Conservation (phyloP, 2,329 filamentous ascomycete species). For the Stachybotrys elegans region DNA sequence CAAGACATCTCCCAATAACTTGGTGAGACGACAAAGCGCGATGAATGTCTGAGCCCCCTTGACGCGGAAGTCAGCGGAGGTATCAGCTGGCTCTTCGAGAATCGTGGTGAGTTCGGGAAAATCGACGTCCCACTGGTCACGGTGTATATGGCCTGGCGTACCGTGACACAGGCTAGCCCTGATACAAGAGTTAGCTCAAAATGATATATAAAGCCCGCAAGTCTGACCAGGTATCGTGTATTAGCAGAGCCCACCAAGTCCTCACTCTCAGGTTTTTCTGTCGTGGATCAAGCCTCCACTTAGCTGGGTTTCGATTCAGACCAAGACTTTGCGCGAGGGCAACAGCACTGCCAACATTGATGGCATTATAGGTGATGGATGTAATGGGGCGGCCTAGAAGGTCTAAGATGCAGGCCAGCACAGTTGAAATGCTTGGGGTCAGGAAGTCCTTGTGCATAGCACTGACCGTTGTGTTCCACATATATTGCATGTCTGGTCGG, state of each 20-base stretch:
- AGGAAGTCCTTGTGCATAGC: conserved; percentile 5
- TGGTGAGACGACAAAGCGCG: conserved; percentile 2
- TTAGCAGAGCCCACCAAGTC: conserved; percentile 6
- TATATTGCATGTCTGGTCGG: conserved; percentile 4
- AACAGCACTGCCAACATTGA: conserved; percentile 5
- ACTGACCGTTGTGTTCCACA: conserved; percentile 6
- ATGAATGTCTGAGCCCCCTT: conserved; percentile 4
- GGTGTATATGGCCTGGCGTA: neutral
- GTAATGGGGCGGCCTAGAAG: conserved; percentile 4
- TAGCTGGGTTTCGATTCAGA: conserved; percentile 3
- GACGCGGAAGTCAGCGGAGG: neutral
- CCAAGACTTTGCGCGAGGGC: conserved; percentile 5
- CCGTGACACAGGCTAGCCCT: neutral
- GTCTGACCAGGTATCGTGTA: conserved; percentile 5
- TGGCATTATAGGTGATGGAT: conserved; percentile 4
- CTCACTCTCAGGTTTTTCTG: conserved; percentile 3
- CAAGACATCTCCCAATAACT: conserved; percentile 1
- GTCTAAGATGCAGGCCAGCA: conserved; percentile 4
- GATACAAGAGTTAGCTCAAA: neutral
- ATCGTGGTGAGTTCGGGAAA: neutral
- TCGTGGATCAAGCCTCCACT: conserved; percentile 3
- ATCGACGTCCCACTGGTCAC: neutral
- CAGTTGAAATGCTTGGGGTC: conserved; percentile 4
- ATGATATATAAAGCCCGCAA: neutral
- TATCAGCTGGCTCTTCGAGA: neutral